Percentiles rank a stretch among this genome's conserved stretches.
Conservation (phyloP, 768 basidiomycete genomes). For the Strobilomyces confusus region DNA sequence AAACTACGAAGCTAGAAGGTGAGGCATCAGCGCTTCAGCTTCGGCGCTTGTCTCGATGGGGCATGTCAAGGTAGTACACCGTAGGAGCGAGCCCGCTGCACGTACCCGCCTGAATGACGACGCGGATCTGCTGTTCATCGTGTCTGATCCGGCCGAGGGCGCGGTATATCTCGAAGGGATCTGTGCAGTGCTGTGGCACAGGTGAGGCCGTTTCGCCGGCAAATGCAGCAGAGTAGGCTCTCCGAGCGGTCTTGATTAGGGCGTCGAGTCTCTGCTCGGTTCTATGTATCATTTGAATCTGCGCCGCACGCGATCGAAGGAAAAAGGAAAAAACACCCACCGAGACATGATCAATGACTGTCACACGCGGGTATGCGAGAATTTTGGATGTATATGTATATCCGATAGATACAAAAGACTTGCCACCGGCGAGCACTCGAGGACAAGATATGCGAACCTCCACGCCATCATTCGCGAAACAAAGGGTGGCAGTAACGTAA, state of each 20-base stretch:
- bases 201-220: neutral
- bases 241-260: neutral
- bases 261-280: neutral
- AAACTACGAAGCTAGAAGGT: neutral
- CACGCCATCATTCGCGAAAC: neutral
- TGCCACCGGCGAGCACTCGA: neutral
- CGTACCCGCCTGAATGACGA: constrained; percentile 30
- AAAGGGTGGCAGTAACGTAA: neutral
- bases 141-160: constrained; percentile 43
- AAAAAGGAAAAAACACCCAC: too few species aligned
- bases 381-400: constrained; percentile 16
- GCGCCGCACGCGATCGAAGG: neutral
- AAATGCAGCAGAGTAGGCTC: neutral
- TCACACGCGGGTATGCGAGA: neutral
- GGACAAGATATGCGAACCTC: neutral
- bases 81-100: neutral
- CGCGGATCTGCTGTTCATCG: constrained; percentile 52
- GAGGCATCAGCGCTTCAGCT: neutral
- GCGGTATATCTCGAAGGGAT: constrained; percentile 10
- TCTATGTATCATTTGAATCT: neutral
- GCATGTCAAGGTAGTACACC: neutral
- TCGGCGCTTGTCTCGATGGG: neutral
- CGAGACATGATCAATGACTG: too few species aligned
- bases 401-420: constrained; percentile 10
- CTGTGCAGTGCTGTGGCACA: neutral